Evolutionary conservation across 441 rosid genomes (phyloP).

Genomic region (Gossypium davidsonii): DNA sequence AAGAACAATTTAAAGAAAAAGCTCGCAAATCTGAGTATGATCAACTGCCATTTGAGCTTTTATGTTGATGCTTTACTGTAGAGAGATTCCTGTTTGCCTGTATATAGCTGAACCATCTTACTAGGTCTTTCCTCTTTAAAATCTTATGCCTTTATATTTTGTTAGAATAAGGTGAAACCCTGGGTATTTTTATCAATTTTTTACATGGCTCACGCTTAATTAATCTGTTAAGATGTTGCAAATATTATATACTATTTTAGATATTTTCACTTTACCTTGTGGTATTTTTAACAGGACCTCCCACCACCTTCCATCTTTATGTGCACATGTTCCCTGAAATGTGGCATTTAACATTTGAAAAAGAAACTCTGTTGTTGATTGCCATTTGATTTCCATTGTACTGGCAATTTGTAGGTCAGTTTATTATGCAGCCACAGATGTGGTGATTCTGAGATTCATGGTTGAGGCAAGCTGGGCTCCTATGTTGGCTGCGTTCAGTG

Average conservation of each 20-base stretch:
- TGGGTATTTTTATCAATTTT: neutral
- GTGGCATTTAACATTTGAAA: neutral
- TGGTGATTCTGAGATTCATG: constrained; percentile 92
- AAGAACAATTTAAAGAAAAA: constrained; percentile 93
- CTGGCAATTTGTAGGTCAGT: constrained; percentile 71
- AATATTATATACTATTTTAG: neutral
- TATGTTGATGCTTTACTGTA: neutral
- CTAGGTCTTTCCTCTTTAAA: neutral
- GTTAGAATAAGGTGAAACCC: neutral
- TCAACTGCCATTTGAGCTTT: constrained; percentile 16
- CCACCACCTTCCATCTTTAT: neutral
- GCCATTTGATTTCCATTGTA: constrained; percentile 21
- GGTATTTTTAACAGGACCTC: neutral
- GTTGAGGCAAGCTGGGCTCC: constrained; percentile 99
- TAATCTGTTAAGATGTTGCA: constrained; percentile 2
- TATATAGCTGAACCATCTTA: neutral
- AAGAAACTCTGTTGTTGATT: neutral
- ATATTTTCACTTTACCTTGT: neutral
- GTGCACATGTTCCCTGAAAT: neutral
- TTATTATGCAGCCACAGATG: constrained; percentile 96
- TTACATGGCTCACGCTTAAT: neutral
- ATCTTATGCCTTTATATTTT: neutral
- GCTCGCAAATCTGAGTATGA: constrained; percentile 98
- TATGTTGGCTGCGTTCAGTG: constrained; percentile 98
- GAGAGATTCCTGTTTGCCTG: neutral